Conservation (phyloP, 345 rosid genomes). For the Gossypium longicalyx region DNA sequence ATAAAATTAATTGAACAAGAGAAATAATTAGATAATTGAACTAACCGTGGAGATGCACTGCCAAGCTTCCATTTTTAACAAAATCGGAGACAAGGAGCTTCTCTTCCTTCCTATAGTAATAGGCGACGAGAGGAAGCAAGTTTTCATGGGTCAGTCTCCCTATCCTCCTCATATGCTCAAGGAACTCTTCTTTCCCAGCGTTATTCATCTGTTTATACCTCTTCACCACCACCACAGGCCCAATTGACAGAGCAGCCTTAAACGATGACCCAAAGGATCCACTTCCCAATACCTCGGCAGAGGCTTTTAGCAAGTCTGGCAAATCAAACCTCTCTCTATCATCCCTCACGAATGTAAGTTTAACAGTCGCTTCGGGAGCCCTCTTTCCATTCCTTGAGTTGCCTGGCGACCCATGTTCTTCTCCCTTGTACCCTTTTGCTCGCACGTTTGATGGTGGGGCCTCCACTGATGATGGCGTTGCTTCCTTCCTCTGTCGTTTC, state of each 20-base stretch:
- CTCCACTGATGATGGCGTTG: slow-evolving; percentile 29
- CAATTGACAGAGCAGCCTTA: slow-evolving; percentile 52
- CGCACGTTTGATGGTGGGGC: slow-evolving; percentile 43
- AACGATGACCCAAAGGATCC: slow-evolving; percentile 85
- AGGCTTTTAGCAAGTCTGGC: slow-evolving; percentile 72
- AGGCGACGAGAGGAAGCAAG: slow-evolving; percentile 79
- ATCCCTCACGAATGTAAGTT: slow-evolving; percentile 64
- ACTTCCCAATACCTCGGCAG: slow-evolving; percentile 86
- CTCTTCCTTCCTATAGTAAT: slow-evolving; percentile 85
- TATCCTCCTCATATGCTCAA: slow-evolving; percentile 78
- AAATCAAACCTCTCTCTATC: slow-evolving; percentile 69
- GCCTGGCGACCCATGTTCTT: slow-evolving; percentile 9
- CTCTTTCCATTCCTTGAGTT: slow-evolving; percentile 28
- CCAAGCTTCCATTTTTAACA: slow-evolving; percentile 66
- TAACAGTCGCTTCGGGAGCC: slow-evolving; percentile 24
- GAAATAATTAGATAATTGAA: neutral
- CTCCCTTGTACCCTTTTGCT: slow-evolving; percentile 39
- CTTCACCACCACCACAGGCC: slow-evolving; percentile 74
- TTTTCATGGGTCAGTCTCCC: slow-evolving; percentile 71
- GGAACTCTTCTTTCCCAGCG: slow-evolving; percentile 71
- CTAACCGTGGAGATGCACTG: slow-evolving; percentile 80
- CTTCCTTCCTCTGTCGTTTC: slow-evolving; percentile 8
- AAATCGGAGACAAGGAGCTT: slow-evolving; percentile 66
- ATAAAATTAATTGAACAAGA: neutral
- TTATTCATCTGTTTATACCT: slow-evolving; percentile 88